These are phyloP conservation scores for Candida xyloterini DNA, from an alignment of 805 yeast species.

Conservation along the genomic window DNA sequence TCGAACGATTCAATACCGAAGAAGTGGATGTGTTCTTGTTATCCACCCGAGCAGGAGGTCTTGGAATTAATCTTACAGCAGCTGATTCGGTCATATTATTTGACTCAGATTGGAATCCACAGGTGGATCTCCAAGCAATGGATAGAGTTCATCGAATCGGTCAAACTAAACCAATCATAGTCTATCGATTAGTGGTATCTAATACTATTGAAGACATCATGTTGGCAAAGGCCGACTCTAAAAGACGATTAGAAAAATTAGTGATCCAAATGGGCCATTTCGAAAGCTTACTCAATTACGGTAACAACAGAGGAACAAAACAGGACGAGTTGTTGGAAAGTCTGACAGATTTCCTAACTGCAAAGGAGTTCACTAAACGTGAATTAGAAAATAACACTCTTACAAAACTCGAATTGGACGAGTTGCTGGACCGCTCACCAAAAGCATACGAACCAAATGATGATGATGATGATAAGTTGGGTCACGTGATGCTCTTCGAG, in stretches of 20 bases:
- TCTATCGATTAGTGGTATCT: slow-evolving; percentile 72
- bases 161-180: slow-evolving; percentile 76
- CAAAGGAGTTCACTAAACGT: slow-evolving; percentile 30
- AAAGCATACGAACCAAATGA: slow-evolving; percentile 35
- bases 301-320: not conserved
- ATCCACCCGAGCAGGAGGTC: slow-evolving; percentile 92
- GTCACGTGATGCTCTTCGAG: slow-evolving; percentile 36
- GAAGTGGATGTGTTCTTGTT: slow-evolving; percentile 56
- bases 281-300: slow-evolving; percentile 34
- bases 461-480: slow-evolving; percentile 4
- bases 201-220: slow-evolving; percentile 84
- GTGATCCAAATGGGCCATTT: slow-evolving; percentile 68
- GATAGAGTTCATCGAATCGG: slow-evolving; percentile 95
- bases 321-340: slow-evolving; percentile 30
- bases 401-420: slow-evolving; percentile 43
- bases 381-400: slow-evolving; percentile 29
- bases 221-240: slow-evolving; percentile 73
- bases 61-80: slow-evolving; percentile 80
- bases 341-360: slow-evolving; percentile 38
- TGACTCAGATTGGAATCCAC: slow-evolving; percentile 98
- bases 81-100: slow-evolving; percentile 90
- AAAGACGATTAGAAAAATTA: slow-evolving; percentile 72
- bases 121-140: slow-evolving; percentile 94
- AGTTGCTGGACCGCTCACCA: slow-evolving; percentile 46
- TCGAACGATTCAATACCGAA: slow-evolving; percentile 46